phyloP scores from a whole-genome alignment of 129 eudicot genomes.

The Pittosporum tobira region DNA sequence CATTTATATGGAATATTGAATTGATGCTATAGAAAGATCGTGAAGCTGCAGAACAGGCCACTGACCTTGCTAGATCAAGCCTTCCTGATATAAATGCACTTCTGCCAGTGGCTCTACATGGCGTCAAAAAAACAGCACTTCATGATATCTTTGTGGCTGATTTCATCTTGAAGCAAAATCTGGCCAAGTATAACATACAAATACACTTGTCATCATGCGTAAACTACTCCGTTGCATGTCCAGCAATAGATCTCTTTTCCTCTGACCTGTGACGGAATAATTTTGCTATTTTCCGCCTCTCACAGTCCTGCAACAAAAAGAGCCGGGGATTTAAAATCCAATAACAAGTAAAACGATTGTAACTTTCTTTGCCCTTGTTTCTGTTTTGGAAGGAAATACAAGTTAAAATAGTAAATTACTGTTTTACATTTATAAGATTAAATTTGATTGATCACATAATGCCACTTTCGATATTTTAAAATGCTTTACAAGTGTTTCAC shows the following conservation, averaged over 20 bases:
- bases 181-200: background rate
- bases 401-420: too few species aligned
- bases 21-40: conserved; percentile 6
- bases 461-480: background rate
- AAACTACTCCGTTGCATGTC: conserved; percentile 40
- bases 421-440: background rate
- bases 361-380: too few species aligned
- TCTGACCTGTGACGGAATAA: conserved; percentile 86
- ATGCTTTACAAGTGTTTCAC: too few species aligned
- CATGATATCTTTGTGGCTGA: background rate
- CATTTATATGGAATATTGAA: conserved; percentile 4
- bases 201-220: background rate
- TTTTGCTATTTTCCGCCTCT: conserved; percentile 87
- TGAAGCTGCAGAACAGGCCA: conserved; percentile 1
- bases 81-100: background rate
- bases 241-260: conserved; percentile 43
- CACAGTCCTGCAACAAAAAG: conserved; percentile 66
- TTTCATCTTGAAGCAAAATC: background rate
- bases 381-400: too few species aligned
- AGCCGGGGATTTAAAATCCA: background rate
- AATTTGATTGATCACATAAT: background rate
- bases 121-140: background rate
- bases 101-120: background rate
- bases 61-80: background rate
- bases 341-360: too few species aligned